phyloP scores from a whole-genome alignment of 345 rosid species.

The Raphanus sativus region DNA sequence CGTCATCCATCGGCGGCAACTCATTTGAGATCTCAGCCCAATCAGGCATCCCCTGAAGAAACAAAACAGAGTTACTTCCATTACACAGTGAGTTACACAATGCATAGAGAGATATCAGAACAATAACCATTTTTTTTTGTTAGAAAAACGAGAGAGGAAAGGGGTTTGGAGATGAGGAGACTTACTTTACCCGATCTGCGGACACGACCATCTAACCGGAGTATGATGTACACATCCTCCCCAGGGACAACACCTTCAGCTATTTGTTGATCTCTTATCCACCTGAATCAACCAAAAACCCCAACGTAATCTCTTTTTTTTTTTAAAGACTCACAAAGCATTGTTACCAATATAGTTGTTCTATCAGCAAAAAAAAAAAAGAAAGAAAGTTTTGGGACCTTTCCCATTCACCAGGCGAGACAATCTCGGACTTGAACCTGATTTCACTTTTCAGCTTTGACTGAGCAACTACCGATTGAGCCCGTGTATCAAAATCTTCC shows the following conservation, averaged over 20 bases:
- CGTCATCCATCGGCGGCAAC: constrained; percentile 76
- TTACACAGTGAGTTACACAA: constrained; percentile 7
- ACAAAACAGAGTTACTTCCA: background rate
- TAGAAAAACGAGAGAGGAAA: constrained; percentile 1
- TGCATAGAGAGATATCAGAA: too few relatives aligned
- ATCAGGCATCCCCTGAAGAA: constrained; percentile 84
- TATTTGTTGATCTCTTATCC: constrained; percentile 88
- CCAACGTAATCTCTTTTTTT: background rate
- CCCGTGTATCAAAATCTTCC: constrained; percentile 88
- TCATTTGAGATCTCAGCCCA: constrained; percentile 79
- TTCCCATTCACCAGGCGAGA: constrained; percentile 88
- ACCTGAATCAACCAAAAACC: constrained; percentile 45
- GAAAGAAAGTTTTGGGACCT: constrained; percentile 45
- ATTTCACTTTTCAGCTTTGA: constrained; percentile 91
- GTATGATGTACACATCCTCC: constrained; percentile 80
- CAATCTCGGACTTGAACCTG: constrained; percentile 70
- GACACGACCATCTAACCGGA: constrained; percentile 94
- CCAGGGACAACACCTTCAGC: constrained; percentile 88
- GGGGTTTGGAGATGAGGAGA: constrained; percentile 20
- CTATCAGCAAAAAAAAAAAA: constrained; percentile 13
- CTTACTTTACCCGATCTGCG: constrained; percentile 88
- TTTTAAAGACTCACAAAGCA: background rate
- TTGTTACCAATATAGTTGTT: background rate
- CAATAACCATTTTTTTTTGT: background rate
- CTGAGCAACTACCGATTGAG: constrained; percentile 74